Evolutionary conservation across 371 early-diverging fungal genomes (phyloP), one percentile per base, ranked within the genome.

Genomic region (Thermomucor indicae-seudaticae): DNA sequence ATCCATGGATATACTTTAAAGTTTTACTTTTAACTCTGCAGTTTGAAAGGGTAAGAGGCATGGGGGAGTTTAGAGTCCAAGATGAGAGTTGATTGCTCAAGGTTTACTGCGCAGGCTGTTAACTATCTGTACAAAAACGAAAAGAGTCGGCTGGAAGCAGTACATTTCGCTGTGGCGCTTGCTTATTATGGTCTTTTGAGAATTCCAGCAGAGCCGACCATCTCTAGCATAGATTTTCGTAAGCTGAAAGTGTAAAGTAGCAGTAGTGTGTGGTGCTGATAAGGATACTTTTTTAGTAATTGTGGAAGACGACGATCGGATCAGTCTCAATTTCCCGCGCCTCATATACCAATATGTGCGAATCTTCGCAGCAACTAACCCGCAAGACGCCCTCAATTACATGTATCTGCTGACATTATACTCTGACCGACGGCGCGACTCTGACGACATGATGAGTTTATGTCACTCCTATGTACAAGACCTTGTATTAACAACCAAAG

Each of bases 101-200:
- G n/a, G n/a, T n/a, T n/a, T n/a, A n/a, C 12, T 22, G 14, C 6
- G 28, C 59, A 88, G 65, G 96, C 94, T 16, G 70, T 93, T 19
- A 69, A 80, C 39, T 88, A 85, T 49, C 66, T 93, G 29, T 71
- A 78, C 39, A 71, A 75, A 47, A 64, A 72, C 20, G 84, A 81
- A 19, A 61, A 56, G 4, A 84, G 75, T 49, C 70, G 76, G 23
- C 57, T 88, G 14, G 95, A 97, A 57, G 94, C 92, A 4, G 85
- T 96, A 8, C 97, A 96, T 50, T 86, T 94, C 68, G 93, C 90
- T 23, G 84, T 93, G 39, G 84, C 85, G 1, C 62, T 93, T 57
- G 88, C 85, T 0, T 84, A 89, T 62, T 78, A 85, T 53, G 89
- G 94, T 4, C 50, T 88, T 30, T 68, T 95, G 29, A 77, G 85